A percentile compares a stretch with the other conserved stretches of the same genome.
Evolutionary conservation across 2,329 filamentous ascomycete species (phyloP).

Genomic region (Colletotrichum chrysophilum): DNA sequence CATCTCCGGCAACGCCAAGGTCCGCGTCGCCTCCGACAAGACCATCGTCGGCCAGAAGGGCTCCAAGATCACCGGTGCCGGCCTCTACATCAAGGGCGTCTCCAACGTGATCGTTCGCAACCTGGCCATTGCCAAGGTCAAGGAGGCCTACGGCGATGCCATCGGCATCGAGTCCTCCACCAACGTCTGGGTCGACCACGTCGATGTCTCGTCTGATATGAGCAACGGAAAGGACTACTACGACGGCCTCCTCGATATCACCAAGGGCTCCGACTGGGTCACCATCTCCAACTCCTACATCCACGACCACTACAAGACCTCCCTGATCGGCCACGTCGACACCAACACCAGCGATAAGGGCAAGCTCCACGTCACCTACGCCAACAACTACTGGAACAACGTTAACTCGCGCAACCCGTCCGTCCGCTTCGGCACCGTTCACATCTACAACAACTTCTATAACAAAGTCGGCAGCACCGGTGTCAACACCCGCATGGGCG

Average conservation of each 20-base stretch:
- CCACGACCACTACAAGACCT: constrained; percentile 63
- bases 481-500: constrained; percentile 61
- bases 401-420: constrained; percentile 68
- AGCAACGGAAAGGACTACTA: constrained; percentile 72
- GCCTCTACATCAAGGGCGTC: constrained; percentile 56
- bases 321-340: constrained; percentile 65
- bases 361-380: constrained; percentile 67
- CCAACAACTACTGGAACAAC: constrained; percentile 70
- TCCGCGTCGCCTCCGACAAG: constrained; percentile 49
- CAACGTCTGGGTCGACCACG: constrained; percentile 73
- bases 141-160: constrained; percentile 62
- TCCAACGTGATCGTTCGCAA: constrained; percentile 69
- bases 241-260: constrained; percentile 69
- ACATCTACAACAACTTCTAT: constrained; percentile 60
- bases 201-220: constrained; percentile 66
- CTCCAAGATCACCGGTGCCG: constrained; percentile 47
- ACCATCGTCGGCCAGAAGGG: constrained; percentile 46
- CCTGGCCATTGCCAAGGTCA: constrained; percentile 61
- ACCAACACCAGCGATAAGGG: constrained; percentile 62
- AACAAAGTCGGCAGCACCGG: constrained; percentile 36
- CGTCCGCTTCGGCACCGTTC: constrained; percentile 69
- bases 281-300: constrained; percentile 48
- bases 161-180: constrained; percentile 61
- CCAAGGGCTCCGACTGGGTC: constrained; percentile 66
- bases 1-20: constrained; percentile 44